phyloP scores from a whole-genome alignment of 2,329 filamentous ascomycete genomes.

The Cladosporium cucumerinum region DNA sequence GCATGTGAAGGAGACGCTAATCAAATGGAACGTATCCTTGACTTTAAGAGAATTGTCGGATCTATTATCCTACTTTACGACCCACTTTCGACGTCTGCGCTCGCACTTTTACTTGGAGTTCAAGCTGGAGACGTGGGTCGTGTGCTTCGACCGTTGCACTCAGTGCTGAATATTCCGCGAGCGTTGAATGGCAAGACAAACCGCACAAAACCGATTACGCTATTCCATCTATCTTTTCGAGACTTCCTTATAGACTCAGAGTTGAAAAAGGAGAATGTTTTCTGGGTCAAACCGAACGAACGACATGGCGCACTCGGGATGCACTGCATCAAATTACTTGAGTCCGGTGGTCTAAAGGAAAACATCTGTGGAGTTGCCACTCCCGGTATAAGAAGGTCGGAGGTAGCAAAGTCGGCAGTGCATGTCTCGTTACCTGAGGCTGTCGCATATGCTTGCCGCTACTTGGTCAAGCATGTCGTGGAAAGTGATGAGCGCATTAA shows the following conservation, averaged over 20 bases:
- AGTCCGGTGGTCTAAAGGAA: not conserved
- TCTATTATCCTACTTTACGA: not conserved
- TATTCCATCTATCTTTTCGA: not conserved
- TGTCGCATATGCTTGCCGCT: not conserved
- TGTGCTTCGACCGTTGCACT: not conserved
- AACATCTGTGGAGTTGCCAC: not conserved
- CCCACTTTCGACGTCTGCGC: not conserved
- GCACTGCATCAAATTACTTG: not conserved
- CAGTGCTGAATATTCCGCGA: not conserved
- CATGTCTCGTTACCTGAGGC: not conserved
- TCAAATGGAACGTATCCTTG: not conserved
- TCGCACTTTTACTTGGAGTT: not conserved
- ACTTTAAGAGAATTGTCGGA: not conserved
- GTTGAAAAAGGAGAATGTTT: not conserved
- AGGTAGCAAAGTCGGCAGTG: not conserved
- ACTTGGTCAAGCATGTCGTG: not conserved
- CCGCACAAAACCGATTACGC: not conserved
- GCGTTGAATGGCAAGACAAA: not conserved
- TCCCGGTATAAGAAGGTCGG: not conserved
- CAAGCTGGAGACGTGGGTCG: not conserved
- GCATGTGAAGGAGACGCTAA: no score
- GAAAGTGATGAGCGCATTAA: not conserved
- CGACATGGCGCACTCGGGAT: not conserved
- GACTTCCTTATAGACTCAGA: not conserved
- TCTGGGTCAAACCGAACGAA: conserved; percentile 21